A percentile compares a stretch with the other conserved stretches of the same genome.
These are phyloP conservation scores for Casuarina cunninghamiana DNA, from an alignment of 306 rosid species.

Conservation along the genomic window DNA sequence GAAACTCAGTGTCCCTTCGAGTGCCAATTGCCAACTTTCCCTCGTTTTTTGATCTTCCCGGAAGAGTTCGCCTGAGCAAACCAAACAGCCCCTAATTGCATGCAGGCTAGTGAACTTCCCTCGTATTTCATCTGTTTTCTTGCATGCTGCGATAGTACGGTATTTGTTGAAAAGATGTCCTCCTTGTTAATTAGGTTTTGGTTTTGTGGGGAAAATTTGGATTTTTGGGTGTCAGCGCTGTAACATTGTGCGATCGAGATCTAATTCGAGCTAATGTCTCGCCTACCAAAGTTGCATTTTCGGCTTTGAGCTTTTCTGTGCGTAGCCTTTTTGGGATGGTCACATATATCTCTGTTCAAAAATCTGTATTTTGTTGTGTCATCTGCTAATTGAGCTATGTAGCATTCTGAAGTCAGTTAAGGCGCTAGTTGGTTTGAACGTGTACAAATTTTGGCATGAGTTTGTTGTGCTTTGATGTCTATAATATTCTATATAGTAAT, in stretches of 20 bases:
- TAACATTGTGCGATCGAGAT: slow-evolving; percentile 9
- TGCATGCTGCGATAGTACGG: not conserved
- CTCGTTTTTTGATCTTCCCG: not conserved
- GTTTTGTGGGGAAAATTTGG: slow-evolving; percentile 3
- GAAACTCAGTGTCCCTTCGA: not conserved
- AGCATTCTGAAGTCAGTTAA: not conserved
- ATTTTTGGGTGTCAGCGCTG: slow-evolving; percentile 6
- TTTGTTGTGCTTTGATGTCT: no score
- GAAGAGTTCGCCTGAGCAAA: not conserved
- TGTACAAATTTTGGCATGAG: no score
- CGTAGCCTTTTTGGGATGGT: not conserved
- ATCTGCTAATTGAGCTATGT: not conserved
- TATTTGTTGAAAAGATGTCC: not conserved
- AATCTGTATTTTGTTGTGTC: not conserved
- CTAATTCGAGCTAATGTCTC: not conserved
- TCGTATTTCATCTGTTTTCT: not conserved
- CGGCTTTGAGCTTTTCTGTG: not conserved
- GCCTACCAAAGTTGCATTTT: not conserved
- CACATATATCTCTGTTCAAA: not conserved
- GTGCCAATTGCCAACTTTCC: not conserved
- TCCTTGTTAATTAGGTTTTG: slow-evolving; percentile 24
- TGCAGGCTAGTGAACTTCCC: not conserved
- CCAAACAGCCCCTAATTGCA: not conserved
- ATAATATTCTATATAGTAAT: no score
- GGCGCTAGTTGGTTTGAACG: not conserved